Evolutionary conservation across 2,329 filamentous ascomycete genomes (phyloP), one percentile per base, ranked within the genome.

Genomic region (Sclerotinia glacialis): DNA sequence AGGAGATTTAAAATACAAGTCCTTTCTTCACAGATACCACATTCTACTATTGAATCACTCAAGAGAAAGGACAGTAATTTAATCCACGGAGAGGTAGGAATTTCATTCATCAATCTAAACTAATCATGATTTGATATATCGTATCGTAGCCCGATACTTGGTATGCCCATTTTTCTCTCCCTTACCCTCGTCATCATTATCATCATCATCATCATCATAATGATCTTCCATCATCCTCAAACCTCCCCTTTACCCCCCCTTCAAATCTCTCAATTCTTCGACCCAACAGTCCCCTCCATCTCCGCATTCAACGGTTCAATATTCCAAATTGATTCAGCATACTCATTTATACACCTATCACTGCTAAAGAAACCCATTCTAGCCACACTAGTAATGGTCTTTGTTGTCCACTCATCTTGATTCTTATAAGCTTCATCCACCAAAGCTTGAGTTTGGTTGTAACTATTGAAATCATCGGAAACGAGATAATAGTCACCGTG

Each of bases 401-500:
- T 97, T 69, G 87, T 89, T 67, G 96, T 80, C 95, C 95, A 99
- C 74, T 91, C 89, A 68, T 97, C 93, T 77, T 94, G 91, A 79
- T 98, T 90, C 79, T 87, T 87, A 83, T 96, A 99, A 61, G 92
- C 89, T 79, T 94, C 89, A 75, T 99, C 95, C 42, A 99, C 93
- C 65, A 97, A 84, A 67, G 87, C 84, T 71, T 99, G 95, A 9
- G 95, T 97, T 79, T 94, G 87, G 73, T 96, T 83, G 81, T 99
- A 99, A 76, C 90, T 94, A 80, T 92, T 88, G 85, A 99, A 99
- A 79, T 99, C 95, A 76, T 99, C 95, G 49, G 92, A 97, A 58
- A 98, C 93, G 40, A 99, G 86, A 79, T 99, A 99, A 82, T 96
- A 98, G 78, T 99, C 95, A 49, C 95, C 93, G 71, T 98, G 95